phyloP scores from a whole-genome alignment of 1,139 yeast genomes.

The Pichia terricola region DNA sequence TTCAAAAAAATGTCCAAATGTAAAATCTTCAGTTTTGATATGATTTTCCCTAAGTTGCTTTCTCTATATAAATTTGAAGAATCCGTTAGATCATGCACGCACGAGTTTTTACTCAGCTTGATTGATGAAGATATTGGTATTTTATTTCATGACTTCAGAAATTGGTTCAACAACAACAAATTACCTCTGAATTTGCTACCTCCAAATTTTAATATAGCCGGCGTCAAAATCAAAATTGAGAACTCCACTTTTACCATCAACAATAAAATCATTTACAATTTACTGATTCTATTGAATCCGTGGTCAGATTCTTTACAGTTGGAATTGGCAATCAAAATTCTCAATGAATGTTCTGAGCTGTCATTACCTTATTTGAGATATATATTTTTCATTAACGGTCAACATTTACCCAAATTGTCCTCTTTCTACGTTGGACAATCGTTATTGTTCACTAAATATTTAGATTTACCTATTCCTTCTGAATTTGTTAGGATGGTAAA shows the following conservation, averaged over 20 bases:
- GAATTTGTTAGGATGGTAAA: constrained; percentile 15
- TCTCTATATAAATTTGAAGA: constrained; percentile 34
- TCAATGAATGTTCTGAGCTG: constrained; percentile 55
- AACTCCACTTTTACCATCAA: constrained; percentile 41
- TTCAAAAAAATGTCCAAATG: constrained; percentile 66
- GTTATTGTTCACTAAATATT: constrained; percentile 47
- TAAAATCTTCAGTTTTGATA: constrained; percentile 70
- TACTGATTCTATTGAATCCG: constrained; percentile 63
- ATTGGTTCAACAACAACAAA: constrained; percentile 37
- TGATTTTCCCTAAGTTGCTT: constrained; percentile 52
- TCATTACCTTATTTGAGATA: constrained; percentile 62
- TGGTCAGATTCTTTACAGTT: constrained; percentile 67
- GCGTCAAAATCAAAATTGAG: constrained; percentile 25
- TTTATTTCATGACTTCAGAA: constrained; percentile 48
- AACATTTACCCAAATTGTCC: constrained; percentile 30
- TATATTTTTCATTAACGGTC: constrained; percentile 34
- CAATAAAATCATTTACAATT: constrained; percentile 57
- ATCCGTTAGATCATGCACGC: constrained; percentile 26
- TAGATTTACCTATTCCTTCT: constrained; percentile 44
- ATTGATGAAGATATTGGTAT: constrained; percentile 50
- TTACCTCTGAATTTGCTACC: constrained; percentile 4
- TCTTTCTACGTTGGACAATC: constrained; percentile 80
- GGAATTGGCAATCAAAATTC: constrained; percentile 42
- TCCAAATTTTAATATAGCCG: constrained; percentile 11
- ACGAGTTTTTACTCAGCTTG: constrained; percentile 41